A percentile compares a stretch with the other conserved stretches of the same genome.
Evolutionary conservation across 345 rosid genomes (phyloP).

Genomic region (Lepidium africanum): DNA sequence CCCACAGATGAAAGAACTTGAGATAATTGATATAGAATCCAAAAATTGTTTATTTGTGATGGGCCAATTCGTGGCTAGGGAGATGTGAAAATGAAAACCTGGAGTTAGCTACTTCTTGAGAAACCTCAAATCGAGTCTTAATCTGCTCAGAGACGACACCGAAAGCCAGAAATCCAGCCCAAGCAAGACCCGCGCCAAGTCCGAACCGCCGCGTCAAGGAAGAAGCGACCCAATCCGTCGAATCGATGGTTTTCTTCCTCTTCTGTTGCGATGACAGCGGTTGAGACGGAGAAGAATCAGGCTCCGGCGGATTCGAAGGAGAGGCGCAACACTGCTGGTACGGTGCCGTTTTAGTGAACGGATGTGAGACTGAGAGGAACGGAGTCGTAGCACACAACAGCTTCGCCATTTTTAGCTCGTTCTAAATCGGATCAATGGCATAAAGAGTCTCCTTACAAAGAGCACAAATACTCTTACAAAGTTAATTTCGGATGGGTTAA

Average conservation of each 20-base stretch:
- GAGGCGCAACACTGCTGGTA: constrained; percentile 23
- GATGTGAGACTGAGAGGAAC: constrained; percentile 15
- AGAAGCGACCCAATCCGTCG: constrained; percentile 89
- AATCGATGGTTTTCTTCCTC: constrained; percentile 40
- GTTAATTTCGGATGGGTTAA: too few relatives aligned
- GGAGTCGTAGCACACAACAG: constrained; percentile 7
- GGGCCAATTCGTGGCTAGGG: neutral
- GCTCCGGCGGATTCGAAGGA: constrained; percentile 26
- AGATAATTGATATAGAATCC: neutral
- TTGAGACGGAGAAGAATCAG: constrained; percentile 13
- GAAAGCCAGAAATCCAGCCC: constrained; percentile 74
- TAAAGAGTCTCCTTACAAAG: too few relatives aligned
- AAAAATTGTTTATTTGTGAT: neutral
- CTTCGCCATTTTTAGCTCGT: constrained; percentile 15
- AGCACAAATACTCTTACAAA: too few relatives aligned
- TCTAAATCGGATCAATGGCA: too few relatives aligned
- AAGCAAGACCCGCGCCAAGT: constrained; percentile 83
- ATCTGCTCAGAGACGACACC: constrained; percentile 89
- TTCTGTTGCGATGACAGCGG: constrained; percentile 34
- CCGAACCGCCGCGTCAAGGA: constrained; percentile 80
- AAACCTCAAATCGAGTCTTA: constrained; percentile 75
- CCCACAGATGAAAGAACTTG: neutral
- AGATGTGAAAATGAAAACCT: constrained; percentile 27
- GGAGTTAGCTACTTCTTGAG: constrained; percentile 69
- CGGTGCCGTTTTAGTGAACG: constrained; percentile 1